Evolutionary conservation across 306 rosid species (phyloP).

Genomic region (Leucaena leucocephala): DNA sequence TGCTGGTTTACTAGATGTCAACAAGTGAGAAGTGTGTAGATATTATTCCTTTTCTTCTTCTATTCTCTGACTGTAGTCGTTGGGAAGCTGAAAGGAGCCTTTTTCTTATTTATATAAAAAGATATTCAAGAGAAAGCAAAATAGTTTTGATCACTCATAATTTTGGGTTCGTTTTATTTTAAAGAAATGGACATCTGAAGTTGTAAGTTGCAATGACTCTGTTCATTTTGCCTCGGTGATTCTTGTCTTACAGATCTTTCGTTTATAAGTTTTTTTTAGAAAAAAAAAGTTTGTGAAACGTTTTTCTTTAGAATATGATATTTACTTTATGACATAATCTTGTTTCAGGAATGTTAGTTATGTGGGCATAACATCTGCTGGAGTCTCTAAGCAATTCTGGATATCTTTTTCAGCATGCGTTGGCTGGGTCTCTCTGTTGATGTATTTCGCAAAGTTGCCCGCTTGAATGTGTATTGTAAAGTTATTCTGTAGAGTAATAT

Average conservation of each 20-base stretch:
- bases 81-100: neutral
- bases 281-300: neutral
- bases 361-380: conserved; percentile 29
- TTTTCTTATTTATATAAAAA: neutral
- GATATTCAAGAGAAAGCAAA: neutral
- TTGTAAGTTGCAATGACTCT: conserved; percentile 5
- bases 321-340: conserved; percentile 6
- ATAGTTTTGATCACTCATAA: neutral
- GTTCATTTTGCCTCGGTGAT: neutral
- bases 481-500: conserved; percentile 66
- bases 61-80: neutral
- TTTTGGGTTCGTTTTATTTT: conserved; percentile 1
- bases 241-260: neutral
- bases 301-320: neutral
- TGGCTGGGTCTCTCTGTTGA: conserved; percentile 72
- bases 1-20: neutral
- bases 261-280: neutral
- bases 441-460: conserved; percentile 59
- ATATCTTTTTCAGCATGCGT: conserved; percentile 60
- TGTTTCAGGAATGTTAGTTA: conserved; percentile 53
- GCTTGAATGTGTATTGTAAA: conserved; percentile 76
- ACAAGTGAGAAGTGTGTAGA: too few relatives aligned
- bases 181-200: conserved; percentile 8
- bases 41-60: too few relatives aligned
- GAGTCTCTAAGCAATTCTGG: conserved; percentile 41